Evolutionary conservation across 768 basidiomycete genomes (phyloP), one percentile per base, ranked within the genome.

Genomic region (Amanita rubescens): DNA sequence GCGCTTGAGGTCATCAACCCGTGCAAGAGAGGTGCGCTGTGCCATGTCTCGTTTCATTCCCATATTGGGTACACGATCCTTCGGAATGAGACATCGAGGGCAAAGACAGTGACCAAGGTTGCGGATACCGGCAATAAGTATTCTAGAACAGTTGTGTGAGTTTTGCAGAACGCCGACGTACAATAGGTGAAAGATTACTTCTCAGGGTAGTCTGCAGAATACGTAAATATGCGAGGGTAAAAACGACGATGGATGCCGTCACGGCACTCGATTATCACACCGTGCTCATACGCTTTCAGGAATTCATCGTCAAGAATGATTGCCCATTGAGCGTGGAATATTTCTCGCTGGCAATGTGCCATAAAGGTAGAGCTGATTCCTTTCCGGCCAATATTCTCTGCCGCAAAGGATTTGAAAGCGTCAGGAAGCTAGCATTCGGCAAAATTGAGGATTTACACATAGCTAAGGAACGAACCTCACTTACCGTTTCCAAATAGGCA

Each of bases 101-200:
- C 69, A 71, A 8, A 64, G 64, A 43, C 66, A 68, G 2, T 14
- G 20, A 10, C 66, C 66, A 34, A 59, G 37, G 41, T 65, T 55
- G 1, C 58, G 46, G 4, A 66, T 59, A 6, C 57, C 60, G 0
- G 63, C 62, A 10, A 71, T 12, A 1, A 71, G 55, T 10, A 60
- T 57, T 42, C 59, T 59, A 48, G 10, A 32, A 35, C 17, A 48
- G 15, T 5, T 43, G 24, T 43, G 6, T 43, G 41, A 43, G 41
- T 43, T 12, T 43, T 43, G 5, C 27, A n/a, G 10, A 14, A 25
- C 9, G 8, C 3, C 5, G 25, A 17, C 19, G 17, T 3, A 44
- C 7, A 39, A n/a, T 19, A n/a, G n/a, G n/a, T n/a, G n/a, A n/a
- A n/a, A n/a, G n/a, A n/a, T n/a, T 51, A 56, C 51, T 46, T 46